Percentiles rank a stretch among this genome's conserved stretches.
phyloP scores from a whole-genome alignment of 192 early-diverging fungal genomes.

The Thoreauomyces humboldtii region DNA sequence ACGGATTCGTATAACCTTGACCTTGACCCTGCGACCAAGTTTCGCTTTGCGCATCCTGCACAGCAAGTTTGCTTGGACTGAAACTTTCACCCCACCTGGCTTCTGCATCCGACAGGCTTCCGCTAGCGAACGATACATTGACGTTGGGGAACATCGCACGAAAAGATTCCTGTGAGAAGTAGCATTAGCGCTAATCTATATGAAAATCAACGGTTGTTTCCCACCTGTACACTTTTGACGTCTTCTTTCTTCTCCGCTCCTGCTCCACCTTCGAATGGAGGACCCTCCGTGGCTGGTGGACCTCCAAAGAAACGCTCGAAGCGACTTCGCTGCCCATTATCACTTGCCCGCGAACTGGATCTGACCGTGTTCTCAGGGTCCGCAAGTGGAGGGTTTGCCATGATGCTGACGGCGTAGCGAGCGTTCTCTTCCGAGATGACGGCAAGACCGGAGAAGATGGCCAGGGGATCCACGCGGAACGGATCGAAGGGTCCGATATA shows the following conservation, averaged over 20 bases:
- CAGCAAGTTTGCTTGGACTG: slow-evolving; percentile 34
- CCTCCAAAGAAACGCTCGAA: slow-evolving; percentile 7
- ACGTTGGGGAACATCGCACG: slow-evolving; percentile 40
- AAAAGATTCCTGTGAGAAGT: slow-evolving; percentile 32
- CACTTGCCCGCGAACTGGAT: slow-evolving; percentile 14
- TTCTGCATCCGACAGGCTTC: slow-evolving; percentile 27
- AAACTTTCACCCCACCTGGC: slow-evolving; percentile 39
- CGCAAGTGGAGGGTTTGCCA: no score
- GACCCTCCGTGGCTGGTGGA: not conserved
- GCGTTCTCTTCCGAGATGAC: slow-evolving; percentile 2
- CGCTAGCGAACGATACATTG: slow-evolving; percentile 38
- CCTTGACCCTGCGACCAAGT: slow-evolving; percentile 20
- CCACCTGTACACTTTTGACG: slow-evolving; percentile 23
- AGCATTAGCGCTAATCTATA: not conserved
- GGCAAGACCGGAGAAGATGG: slow-evolving; percentile 16
- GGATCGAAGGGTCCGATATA: slow-evolving; percentile 56
- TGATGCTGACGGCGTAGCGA: not conserved
- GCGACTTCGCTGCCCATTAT: slow-evolving; percentile 8
- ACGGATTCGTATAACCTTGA: no score
- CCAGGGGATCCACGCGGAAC: slow-evolving; percentile 41
- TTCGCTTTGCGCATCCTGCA: slow-evolving; percentile 19
- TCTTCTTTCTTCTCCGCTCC: slow-evolving; percentile 23
- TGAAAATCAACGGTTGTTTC: no score
- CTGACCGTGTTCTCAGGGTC: slow-evolving; percentile 1
- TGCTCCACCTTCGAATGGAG: not conserved